Evolutionary conservation across 108 stramenopile species (phyloP).

Genomic region (Stephanodiscus minutulus): DNA sequence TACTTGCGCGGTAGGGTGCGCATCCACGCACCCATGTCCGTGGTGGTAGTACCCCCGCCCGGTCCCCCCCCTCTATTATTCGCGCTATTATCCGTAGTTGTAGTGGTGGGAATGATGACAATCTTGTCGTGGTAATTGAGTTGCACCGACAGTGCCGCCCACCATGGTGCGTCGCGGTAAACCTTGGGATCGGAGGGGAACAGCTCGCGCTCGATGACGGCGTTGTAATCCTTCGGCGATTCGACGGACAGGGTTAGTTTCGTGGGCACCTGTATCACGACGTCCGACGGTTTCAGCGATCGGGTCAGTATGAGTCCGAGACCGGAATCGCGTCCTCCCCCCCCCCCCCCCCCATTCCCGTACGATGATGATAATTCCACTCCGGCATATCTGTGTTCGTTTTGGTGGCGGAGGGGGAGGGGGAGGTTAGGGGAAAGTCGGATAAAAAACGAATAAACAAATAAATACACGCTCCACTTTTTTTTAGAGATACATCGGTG

Average conservation of each 20-base stretch:
- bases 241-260: constrained; percentile 69
- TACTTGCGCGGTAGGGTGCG: constrained; percentile 72
- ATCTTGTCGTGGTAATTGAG: constrained; percentile 50
- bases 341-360: too few species aligned
- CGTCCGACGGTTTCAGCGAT: constrained; percentile 41
- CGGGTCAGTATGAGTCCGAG: constrained; percentile 60
- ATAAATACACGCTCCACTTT: too few species aligned
- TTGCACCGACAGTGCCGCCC: constrained; percentile 49
- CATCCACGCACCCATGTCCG: constrained; percentile 71
- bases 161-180: constrained; percentile 58
- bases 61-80: too few species aligned
- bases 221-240: constrained; percentile 55
- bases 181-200: constrained; percentile 48
- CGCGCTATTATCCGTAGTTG: too few species aligned
- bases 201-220: constrained; percentile 32
- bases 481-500: too few species aligned
- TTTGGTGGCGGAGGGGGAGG: not conserved
- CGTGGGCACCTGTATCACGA: constrained; percentile 71
- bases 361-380: constrained; percentile 34
- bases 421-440: too few species aligned
- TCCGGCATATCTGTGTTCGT: constrained; percentile 36
- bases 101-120: too few species aligned
- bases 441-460: not conserved
- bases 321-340: constrained; percentile 52
- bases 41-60: too few species aligned